Evolutionary conservation across 1,284 basidiomycete genomes (phyloP).

Genomic region (Ganoderma meredithae): DNA sequence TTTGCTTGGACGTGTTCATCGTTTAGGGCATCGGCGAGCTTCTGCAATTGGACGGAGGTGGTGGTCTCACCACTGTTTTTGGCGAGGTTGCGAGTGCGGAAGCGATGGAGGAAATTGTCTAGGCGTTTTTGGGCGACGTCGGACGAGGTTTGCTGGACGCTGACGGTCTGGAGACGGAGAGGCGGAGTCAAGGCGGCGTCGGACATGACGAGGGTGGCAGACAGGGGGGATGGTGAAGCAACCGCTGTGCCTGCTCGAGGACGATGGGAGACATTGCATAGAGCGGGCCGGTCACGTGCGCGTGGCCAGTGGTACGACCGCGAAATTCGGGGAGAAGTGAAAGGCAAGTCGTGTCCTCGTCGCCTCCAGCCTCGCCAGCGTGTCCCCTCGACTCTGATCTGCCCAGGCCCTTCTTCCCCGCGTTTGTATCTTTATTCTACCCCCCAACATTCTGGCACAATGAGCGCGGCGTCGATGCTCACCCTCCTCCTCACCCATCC

Average conservation of each 20-base stretch:
- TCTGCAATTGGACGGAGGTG: constrained; percentile 44
- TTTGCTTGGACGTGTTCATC: constrained; percentile 33
- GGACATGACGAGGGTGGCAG: constrained; percentile 23
- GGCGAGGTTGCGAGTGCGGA: constrained; percentile 40
- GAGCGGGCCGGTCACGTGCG: constrained; percentile 21
- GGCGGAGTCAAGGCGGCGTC: constrained; percentile 43
- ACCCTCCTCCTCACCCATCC: constrained; percentile 77
- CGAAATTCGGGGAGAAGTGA: background rate
- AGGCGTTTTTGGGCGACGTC: constrained; percentile 39
- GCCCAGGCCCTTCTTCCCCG: constrained; percentile 17
- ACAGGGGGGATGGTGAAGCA: background rate
- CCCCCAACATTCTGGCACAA: constrained; percentile 29
- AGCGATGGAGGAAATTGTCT: constrained; percentile 41
- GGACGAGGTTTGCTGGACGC: constrained; percentile 36
- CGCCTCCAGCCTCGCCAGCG: background rate
- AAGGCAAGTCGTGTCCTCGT: background rate
- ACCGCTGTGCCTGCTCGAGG: background rate
- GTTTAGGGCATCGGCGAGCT: constrained; percentile 41
- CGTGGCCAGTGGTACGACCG: constrained; percentile 25
- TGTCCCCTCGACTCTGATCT: constrained; percentile 12
- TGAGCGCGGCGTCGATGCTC: constrained; percentile 51
- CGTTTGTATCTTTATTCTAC: constrained; percentile 19
- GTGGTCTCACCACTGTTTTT: constrained; percentile 45
- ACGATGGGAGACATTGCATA: background rate
- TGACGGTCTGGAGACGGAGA: constrained; percentile 38